Evolutionary conservation across 164 flowering plant genomes (phyloP), one percentile per base, ranked within the genome.

Genomic region (Houttuynia cordata): DNA sequence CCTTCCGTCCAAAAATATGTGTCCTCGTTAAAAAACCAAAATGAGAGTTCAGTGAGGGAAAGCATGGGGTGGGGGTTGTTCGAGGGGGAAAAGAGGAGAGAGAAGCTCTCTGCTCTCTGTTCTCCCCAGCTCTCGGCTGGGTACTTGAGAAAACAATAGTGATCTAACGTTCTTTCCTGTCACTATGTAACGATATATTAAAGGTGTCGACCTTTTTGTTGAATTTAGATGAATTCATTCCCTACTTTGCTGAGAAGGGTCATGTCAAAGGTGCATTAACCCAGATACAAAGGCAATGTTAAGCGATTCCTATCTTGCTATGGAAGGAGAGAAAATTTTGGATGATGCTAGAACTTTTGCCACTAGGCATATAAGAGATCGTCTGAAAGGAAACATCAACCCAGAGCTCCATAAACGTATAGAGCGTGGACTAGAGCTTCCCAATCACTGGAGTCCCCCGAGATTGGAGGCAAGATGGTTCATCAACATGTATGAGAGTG

Each of bases 401-500:
- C 57, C 39, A 20, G 20, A 37, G 41, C 49, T 74, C 8, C 50
- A 54, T 1, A 40, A 53, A 12, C 54, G 58, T 51, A 72, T 71
- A 23, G 59, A 8, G 19, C 75, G 68, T 63, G 64, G 75, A 9
- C 58, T 81, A 64, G 77, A 79, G 65, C 56, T 71, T 25, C 70
- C 80, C 22, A 30, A 57, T 7, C 76, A 75, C 20, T 62, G 78
- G 78, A 75, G 81, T 30, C 61, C 75, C 22, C 63, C 45, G 7
- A 73, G 81, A 67, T 65, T 65, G n/a, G 78, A 81, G 17, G 74
- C 66, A 34, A 77, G 70, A 56, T 71, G 80, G 76, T 67, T 56
- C 40, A 73, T 77, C 6, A 57, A 67, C 24, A 45, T 21, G 6
- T 75, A 54, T 24, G 67, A 68, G 47, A 57, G 24, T 8, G 39